Evolutionary conservation across 805 yeast genomes (phyloP).

Genomic region (Monosporozyma solicola): DNA sequence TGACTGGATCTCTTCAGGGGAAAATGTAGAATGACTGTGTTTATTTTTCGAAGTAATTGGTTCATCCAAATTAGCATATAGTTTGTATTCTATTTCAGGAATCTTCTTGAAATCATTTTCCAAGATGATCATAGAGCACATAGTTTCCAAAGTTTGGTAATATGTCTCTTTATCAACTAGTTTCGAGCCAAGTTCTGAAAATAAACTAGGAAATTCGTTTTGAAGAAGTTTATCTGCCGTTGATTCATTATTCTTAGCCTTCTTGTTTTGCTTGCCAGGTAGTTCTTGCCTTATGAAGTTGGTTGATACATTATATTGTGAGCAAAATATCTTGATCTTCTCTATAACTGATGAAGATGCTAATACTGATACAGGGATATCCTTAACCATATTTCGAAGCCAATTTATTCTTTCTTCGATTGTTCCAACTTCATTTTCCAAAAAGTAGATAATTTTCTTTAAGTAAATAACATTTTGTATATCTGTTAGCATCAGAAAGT

Average conservation of each 20-base stretch:
- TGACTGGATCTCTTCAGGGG: slow-evolving; percentile 8
- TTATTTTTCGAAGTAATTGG: not conserved
- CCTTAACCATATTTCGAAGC: not conserved
- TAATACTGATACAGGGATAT: not conserved
- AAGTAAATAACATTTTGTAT: not conserved
- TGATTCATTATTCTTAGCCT: not conserved
- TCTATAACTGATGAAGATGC: not conserved
- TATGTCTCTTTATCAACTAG: not conserved
- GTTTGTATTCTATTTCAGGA: slow-evolving; percentile 20
- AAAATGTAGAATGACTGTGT: not conserved
- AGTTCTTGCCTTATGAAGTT: not conserved
- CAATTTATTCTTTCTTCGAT: slow-evolving; percentile 6
- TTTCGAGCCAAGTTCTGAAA: not conserved
- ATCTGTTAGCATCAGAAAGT: not conserved
- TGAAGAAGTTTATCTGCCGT: not conserved
- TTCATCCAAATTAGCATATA: slow-evolving; percentile 4
- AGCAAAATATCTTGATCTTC: not conserved
- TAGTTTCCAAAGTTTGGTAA: slow-evolving; percentile 13
- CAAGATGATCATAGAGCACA: slow-evolving; percentile 13
- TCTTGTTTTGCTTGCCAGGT: not conserved
- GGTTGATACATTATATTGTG: not conserved
- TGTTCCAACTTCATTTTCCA: slow-evolving; percentile 5
- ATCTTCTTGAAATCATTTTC: slow-evolving; percentile 13
- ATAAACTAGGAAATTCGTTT: not conserved
- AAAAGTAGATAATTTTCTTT: not conserved